Evolutionary conservation across 2,329 filamentous ascomycete genomes (phyloP).

Genomic region (Microdochium bolleyi): DNA sequence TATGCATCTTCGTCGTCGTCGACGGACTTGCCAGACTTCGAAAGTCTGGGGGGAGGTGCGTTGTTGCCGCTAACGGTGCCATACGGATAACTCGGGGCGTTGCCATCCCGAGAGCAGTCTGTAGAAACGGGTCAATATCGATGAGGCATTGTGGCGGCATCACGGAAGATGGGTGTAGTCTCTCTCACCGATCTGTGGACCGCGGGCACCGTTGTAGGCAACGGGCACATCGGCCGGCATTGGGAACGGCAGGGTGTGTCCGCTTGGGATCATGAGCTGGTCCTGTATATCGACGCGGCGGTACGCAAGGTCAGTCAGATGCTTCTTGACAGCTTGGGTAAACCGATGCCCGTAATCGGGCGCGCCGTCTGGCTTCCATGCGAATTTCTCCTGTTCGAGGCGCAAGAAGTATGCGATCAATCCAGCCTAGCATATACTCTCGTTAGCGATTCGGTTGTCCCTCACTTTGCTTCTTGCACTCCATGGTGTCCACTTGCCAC

Average conservation of each 20-base stretch:
- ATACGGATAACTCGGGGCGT: not conserved
- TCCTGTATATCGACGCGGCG: not conserved
- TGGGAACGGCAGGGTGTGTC: not conserved
- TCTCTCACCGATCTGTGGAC: not conserved
- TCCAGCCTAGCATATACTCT: not conserved
- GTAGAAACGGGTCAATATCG: too few species aligned
- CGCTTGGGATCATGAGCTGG: not conserved
- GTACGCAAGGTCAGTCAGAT: not conserved
- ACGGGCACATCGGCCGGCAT: not conserved
- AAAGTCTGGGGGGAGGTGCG: too few species aligned
- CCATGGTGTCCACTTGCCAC: not conserved
- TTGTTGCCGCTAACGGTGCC: too few species aligned
- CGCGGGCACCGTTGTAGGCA: not conserved
- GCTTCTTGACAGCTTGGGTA: not conserved
- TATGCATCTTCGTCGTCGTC: not conserved
- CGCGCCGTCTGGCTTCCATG: not conserved
- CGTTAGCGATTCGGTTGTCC: not conserved
- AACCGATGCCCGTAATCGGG: not conserved
- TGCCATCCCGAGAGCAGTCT: not conserved
- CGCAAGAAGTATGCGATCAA: not conserved
- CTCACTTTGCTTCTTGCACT: not conserved
- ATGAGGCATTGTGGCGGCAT: not conserved
- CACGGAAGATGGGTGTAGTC: not conserved
- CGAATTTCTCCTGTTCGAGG: not conserved
- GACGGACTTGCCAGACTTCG: not conserved